Evolutionary conservation across 1,284 basidiomycete species (phyloP), one percentile per base, ranked within the genome.

Genomic region (Mycena sp.): DNA sequence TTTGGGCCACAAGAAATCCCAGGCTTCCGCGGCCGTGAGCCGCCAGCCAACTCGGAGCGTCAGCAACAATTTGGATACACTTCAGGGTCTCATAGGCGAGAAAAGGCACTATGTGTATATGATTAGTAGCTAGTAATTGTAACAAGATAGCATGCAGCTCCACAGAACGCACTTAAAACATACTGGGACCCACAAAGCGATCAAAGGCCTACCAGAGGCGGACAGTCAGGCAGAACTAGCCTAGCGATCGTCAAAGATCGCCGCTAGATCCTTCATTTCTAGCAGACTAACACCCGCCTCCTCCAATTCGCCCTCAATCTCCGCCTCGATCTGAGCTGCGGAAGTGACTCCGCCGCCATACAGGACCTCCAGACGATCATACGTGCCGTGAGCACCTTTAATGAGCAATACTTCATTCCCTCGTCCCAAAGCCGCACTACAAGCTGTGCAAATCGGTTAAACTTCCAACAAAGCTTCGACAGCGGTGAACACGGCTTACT

Each of bases 391-490:
- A 52, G 87, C 86, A 7, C 83, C 88, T 43, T 76, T 76, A 56
- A 90, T 85, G 66, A 90, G 71, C 26, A 89, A 72, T 23, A 90
- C 88, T 62, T 84, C 83, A 73, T 90, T 90, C 58, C 88, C 88
- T 58, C 88, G 77, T 48, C 71, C 81, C 25, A 89, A 77, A 14
- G 88, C 88, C 3, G 86, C 83, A 54, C 77, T 81, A 73, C 88
- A 90, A 19, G 89, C 90, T 67, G 28, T 29, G 1, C 29, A 46
- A 29, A 29, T 6, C 44, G n/a, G 16, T 3, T 58, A 21, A 41
- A 23, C 16, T 40, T 44, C 32, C 23, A 32, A 17, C 46, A 21
- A 29, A 45, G 35, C 30, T 45, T 12, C 19, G 6, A 17, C 21
- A 19, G 23, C 11, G 17, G 26, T 17, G 29, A n/a, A n/a, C 3